Percentiles rank a stretch among this genome's conserved stretches.
phyloP scores from a whole-genome alignment of 495 filamentous ascomycete genomes.

The Hypoxylon perforatum region DNA sequence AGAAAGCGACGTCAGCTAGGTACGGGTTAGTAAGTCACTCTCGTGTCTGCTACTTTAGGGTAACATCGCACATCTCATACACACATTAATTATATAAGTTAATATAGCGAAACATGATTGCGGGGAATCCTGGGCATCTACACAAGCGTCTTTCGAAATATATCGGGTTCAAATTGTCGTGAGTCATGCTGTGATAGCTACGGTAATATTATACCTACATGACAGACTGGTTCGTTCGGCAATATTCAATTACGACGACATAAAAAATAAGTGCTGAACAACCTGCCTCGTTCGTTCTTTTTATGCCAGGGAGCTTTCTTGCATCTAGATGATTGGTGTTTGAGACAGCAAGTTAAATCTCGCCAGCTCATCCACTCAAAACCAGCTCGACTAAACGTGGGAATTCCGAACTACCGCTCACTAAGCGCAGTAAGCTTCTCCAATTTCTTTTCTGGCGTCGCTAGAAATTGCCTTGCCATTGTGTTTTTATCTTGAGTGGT shows the following conservation, averaged over 20 bases:
- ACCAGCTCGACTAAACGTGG: slow-evolving; percentile 8
- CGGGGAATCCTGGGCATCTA: slow-evolving; percentile 30
- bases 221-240: slow-evolving; percentile 14
- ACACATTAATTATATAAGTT: slow-evolving; percentile 12
- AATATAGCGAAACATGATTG: slow-evolving; percentile 28
- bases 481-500: background rate
- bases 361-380: slow-evolving; percentile 29
- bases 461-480: background rate
- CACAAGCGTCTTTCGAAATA: slow-evolving; percentile 4
- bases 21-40: slow-evolving; percentile 24
- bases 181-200: slow-evolving; percentile 28
- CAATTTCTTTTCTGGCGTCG: background rate
- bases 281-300: background rate
- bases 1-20: slow-evolving; percentile 19
- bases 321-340: slow-evolving; percentile 1
- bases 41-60: slow-evolving; percentile 11
- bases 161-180: slow-evolving; percentile 7
- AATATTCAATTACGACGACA: slow-evolving; percentile 11
- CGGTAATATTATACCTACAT: slow-evolving; percentile 18
- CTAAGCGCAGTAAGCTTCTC: slow-evolving; percentile 20
- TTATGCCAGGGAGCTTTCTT: background rate
- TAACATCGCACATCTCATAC: slow-evolving; percentile 8
- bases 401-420: slow-evolving; percentile 19
- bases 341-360: slow-evolving; percentile 16
- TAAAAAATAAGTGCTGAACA: slow-evolving; percentile 20